Base-by-base conservation (phyloP, 805 yeast species). In the Pichia manshurica region DNA sequence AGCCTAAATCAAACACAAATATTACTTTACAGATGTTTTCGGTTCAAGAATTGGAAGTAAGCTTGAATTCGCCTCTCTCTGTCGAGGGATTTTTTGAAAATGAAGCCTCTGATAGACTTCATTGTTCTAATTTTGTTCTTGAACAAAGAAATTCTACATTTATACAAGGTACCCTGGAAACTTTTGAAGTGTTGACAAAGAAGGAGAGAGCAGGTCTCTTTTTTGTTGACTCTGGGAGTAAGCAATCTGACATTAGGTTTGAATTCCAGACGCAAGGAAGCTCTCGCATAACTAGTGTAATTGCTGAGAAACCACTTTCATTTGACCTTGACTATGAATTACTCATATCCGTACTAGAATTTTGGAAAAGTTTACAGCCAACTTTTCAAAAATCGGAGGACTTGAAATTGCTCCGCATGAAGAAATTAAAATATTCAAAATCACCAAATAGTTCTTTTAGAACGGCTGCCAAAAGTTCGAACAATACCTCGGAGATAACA, bases 211-310 rank as follows among this genome's bases (percentile, higher is more conserved):
- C 23, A 31, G 23, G 50, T 5, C 44, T 62, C 23, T 44, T 50
- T 28, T 66, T 75, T 48, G 60, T 57, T 22, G 56, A 60, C n/a
- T 45, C 55, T 2, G 20, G 6, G 9, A 42, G 22, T 38, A 17
- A 55, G 1, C 71, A 70, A 36, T 73, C 75, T 6, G 87, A 81
- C 53, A 42, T 81, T 2, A 57, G 82, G 31, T 77, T 81, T 57
- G 85, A 81, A 56, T 48, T 71, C 20, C 69, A 71, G 42, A 50
- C 58, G 8, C 55, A 58, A 13, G 59, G 53, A 10, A 40, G 43
- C 1, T n/a, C 42, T 3, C 51, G 72, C 36, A 59, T 68, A 17
- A 74, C 79, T 1, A 53, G 50, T 0, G 25, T 72, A 0, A 57
- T 78, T 2, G 59, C 74, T 19, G 69, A 80, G 0, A 78, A 78